Evolutionary conservation across 495 filamentous ascomycete genomes (phyloP).

Genomic region (Thozetella sp.): DNA sequence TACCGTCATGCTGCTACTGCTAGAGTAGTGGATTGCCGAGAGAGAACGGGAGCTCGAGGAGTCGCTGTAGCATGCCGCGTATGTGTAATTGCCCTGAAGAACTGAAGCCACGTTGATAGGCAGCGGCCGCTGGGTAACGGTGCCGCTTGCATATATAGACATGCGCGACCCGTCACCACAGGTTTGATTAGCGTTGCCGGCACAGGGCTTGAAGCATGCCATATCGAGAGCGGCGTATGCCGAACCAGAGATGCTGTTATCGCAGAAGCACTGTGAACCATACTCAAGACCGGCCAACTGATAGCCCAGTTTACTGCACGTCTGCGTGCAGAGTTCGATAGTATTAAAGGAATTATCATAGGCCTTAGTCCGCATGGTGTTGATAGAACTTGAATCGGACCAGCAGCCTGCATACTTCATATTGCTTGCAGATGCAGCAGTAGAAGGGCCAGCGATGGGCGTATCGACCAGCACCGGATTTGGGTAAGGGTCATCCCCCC

Average conservation of each 20-base stretch:
- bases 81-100: not conserved
- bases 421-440: not conserved
- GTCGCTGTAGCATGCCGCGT: not conserved
- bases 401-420: not conserved
- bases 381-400: not conserved
- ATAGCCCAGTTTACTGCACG: constrained; percentile 36
- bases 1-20: not conserved
- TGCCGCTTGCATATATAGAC: not conserved
- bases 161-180: not conserved
- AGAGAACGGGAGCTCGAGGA: not conserved
- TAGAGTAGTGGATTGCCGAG: not conserved
- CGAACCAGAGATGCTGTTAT: constrained; percentile 17
- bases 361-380: not conserved
- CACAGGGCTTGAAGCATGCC: not conserved
- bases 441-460: not conserved
- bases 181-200: not conserved
- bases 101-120: not conserved
- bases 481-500: not conserved
- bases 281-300: constrained; percentile 57
- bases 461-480: not conserved
- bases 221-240: not conserved
- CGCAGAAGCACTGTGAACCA: constrained; percentile 58
- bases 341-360: constrained; percentile 22
- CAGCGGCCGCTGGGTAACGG: not conserved
- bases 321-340: constrained; percentile 48